Evolutionary conservation across 2,329 filamentous ascomycete species (phyloP).

Genomic region (Pseudocercospora musae): DNA sequence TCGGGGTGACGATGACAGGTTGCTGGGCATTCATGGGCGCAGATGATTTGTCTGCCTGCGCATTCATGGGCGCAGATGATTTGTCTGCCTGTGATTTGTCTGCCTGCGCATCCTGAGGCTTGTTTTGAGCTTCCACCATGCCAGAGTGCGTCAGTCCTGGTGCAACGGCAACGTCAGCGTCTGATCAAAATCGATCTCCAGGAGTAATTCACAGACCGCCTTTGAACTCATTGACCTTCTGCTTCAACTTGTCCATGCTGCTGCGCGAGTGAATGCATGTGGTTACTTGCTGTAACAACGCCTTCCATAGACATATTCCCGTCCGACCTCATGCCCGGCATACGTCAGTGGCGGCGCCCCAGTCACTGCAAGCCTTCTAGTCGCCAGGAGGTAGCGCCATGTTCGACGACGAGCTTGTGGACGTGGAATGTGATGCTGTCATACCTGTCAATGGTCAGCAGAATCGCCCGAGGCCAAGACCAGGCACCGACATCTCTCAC

Average conservation of each 20-base stretch:
- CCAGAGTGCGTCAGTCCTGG: constrained; percentile 6
- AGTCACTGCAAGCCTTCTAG: constrained; percentile 20
- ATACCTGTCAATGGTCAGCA: constrained; percentile 31
- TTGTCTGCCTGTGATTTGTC: no score
- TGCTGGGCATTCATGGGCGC: neutral
- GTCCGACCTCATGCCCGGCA: no score
- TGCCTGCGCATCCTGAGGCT: constrained; percentile 6
- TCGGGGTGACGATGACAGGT: constrained; percentile 14
- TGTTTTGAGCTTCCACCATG: constrained; percentile 5
- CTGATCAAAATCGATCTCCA: neutral
- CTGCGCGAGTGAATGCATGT: no score
- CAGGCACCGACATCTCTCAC: constrained; percentile 13
- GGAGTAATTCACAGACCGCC: neutral
- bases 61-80: no score
- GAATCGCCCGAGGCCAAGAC: no score
- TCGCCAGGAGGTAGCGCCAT: constrained; percentile 61
- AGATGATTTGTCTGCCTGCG: no score
- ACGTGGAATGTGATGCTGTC: constrained; percentile 42
- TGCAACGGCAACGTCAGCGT: neutral
- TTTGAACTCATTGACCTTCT: constrained; percentile 1
- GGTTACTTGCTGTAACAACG: no score
- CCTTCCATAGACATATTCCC: no score
- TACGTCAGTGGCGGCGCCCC: neutral
- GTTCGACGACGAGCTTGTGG: constrained; percentile 58
- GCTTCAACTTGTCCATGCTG: constrained; percentile 3